Base-by-base conservation (phyloP, 2,329 filamentous ascomycete species). In the Geosmithia putterillii region DNA sequence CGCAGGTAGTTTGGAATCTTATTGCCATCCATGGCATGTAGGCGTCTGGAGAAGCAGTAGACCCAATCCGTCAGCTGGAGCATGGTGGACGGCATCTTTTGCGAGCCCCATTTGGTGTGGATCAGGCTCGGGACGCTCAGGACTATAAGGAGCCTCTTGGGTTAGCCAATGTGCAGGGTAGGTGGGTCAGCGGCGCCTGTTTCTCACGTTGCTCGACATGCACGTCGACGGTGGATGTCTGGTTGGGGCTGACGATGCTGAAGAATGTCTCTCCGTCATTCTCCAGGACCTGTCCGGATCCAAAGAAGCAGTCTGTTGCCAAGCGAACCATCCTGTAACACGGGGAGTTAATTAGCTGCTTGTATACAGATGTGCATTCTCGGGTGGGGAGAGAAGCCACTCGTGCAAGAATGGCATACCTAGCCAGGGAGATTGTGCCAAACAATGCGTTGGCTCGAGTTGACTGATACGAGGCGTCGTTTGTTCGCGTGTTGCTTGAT, bases 31-130 rank as follows among this genome's bases (percentile, higher is more conserved):
- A 5, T 15, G 7, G 37, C 25, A 4, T 37, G 32, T 4, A 34
- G 20, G 10, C 41, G 41, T n/a, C 10, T 19, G 8, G 41, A 22
- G 20, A 42, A 42, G 41, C 41, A 38, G 19, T 42, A 42, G 15
- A 42, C 41, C 41, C 41, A 42, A 20, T 20, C 21, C 35, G 41
- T 42, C 18, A 42, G 41, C 34, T 42, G 34, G 34, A 19, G 17
- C 41, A 38, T 41, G 7, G 23, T 28, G 4, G 39, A 25, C 14
- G 39, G 39, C 14, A 12, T 14, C n/a, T 32, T 22, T 10, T 17
- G 39, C 15, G 9, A 41, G 14, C 4, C 10, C 22, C 28, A 32
- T n/a, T 28, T 41, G 22, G 21, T 22, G 10, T 28, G 12, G 22
- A 18, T 32, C 39, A 41, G 21, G 21, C 22, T 22, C 17, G 39